Percentiles rank a stretch among this genome's conserved stretches.
Conservation (phyloP, 169 alveolate genomes). For the Fabrea salina region DNA sequence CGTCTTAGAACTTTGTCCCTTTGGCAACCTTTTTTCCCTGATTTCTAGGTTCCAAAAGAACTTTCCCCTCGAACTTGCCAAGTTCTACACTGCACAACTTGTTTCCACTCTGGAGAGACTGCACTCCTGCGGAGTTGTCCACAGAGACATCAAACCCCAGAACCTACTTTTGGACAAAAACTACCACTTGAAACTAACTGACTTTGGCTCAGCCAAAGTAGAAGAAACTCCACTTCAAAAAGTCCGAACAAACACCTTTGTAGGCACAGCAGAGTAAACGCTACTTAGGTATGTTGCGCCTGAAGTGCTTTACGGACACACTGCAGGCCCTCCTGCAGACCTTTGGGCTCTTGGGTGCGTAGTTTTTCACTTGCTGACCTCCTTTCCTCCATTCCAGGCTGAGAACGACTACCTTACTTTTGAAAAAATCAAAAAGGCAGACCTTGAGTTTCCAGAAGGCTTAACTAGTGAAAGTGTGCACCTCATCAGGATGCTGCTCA, state of each 20-base stretch:
- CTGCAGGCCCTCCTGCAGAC: slow-evolving; percentile 49
- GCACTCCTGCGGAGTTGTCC: slow-evolving; percentile 66
- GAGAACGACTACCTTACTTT: slow-evolving; percentile 41
- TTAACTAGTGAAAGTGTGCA: slow-evolving; percentile 71
- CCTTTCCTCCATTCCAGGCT: slow-evolving; percentile 62
- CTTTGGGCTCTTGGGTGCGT: slow-evolving; percentile 63
- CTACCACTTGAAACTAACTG: slow-evolving; percentile 73
- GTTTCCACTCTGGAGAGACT: slow-evolving; percentile 71
- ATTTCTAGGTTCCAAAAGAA: slow-evolving; percentile 46
- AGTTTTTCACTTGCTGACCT: slow-evolving; percentile 49
- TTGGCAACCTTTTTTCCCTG: slow-evolving; percentile 80
- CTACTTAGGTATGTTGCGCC: slow-evolving; percentile 65
- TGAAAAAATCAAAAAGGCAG: slow-evolving; percentile 3
- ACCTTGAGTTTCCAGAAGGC: slow-evolving; percentile 43
- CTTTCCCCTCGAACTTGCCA: slow-evolving; percentile 67
- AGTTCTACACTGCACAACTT: slow-evolving; percentile 74
- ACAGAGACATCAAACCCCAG: slow-evolving; percentile 86
- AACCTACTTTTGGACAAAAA: slow-evolving; percentile 73
- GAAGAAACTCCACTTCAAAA: slow-evolving; percentile 34
- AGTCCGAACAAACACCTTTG: slow-evolving; percentile 41
- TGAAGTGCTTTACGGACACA: slow-evolving; percentile 51
- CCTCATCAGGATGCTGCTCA: slow-evolving; percentile 71
- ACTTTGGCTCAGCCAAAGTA: slow-evolving; percentile 84
- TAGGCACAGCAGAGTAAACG: slow-evolving; percentile 73
- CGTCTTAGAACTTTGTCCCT: slow-evolving; percentile 77